Conservation (phyloP, 2,329 filamentous ascomycete species). For the Coniochaeta sp. region DNA sequence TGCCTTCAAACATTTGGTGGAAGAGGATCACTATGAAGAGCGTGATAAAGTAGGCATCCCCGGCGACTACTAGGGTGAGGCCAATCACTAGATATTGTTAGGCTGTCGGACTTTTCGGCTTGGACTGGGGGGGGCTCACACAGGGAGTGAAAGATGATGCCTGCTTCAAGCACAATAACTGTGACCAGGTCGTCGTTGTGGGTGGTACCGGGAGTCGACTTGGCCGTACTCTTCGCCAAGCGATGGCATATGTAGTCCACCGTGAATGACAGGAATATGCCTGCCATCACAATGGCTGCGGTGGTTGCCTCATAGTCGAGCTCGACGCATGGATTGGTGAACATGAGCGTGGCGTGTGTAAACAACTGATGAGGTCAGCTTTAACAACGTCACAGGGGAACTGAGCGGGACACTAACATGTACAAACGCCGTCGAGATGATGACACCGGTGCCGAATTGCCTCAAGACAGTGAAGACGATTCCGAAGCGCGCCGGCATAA, state of each 20-base stretch:
- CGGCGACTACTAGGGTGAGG: conserved; percentile 52
- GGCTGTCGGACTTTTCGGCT: background rate
- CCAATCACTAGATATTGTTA: conserved; percentile 43
- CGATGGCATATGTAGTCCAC: conserved; percentile 61
- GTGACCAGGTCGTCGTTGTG: conserved; percentile 38
- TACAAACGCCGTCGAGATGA: conserved; percentile 65
- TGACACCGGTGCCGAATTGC: conserved; percentile 68
- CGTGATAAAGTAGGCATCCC: conserved; percentile 44
- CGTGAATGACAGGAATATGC: conserved; percentile 65
- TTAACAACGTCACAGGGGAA: background rate
- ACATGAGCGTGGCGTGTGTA: conserved; percentile 68
- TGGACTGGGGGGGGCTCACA: conserved; percentile 32
- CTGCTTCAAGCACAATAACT: conserved; percentile 64
- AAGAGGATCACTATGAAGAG: conserved; percentile 62
- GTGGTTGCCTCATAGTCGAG: conserved; percentile 63
- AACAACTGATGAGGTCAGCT: conserved; percentile 44
- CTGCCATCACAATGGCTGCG: conserved; percentile 66
- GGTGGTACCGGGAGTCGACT: background rate
- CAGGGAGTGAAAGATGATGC: conserved; percentile 69
- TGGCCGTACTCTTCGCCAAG: conserved; percentile 8
- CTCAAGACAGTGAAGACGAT: conserved; percentile 57
- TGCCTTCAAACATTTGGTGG: conserved; percentile 70
- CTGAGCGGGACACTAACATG: conserved; percentile 39
- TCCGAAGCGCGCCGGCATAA: conserved; percentile 41
- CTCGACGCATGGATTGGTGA: conserved; percentile 59